Percentiles rank a stretch among this genome's conserved stretches.
Evolutionary conservation across 106 monocot genomes (phyloP).

Genomic region (Triglochin maritima): DNA sequence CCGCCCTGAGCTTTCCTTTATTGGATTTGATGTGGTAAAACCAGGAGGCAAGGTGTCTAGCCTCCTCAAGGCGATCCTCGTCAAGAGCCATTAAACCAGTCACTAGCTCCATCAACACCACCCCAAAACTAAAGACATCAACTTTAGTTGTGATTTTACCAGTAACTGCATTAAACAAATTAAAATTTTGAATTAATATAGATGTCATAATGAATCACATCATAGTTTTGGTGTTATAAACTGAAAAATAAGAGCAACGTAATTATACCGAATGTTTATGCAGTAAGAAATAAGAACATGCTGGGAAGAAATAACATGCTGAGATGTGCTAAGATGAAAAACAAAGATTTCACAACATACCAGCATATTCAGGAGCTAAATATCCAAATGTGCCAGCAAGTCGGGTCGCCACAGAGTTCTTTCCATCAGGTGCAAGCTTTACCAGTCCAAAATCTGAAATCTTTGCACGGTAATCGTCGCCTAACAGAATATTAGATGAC

Average conservation of each 20-base stretch:
- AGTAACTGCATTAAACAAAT: constrained; percentile 13
- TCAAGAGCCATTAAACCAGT: constrained; percentile 30
- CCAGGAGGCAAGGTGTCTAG: constrained; percentile 24
- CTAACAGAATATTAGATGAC: constrained; percentile 16
- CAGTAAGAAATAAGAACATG: too few relatives aligned
- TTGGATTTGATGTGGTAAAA: constrained; percentile 17
- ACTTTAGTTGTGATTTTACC: constrained; percentile 38
- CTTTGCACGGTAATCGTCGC: constrained; percentile 16
- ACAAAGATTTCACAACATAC: constrained; percentile 1
- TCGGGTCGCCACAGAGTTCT: constrained; percentile 8
- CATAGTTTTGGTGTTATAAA: not conserved
- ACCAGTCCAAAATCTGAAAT: constrained; percentile 20
- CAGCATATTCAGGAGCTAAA: constrained; percentile 23
- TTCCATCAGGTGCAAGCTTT: constrained; percentile 16
- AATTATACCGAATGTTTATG: too few relatives aligned
- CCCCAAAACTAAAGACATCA: constrained; percentile 44
- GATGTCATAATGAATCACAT: not conserved
- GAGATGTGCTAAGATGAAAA: too few relatives aligned
- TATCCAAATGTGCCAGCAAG: constrained; percentile 28
- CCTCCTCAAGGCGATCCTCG: constrained; percentile 28
- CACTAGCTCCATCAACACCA: constrained; percentile 42
- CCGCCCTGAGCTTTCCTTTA: constrained; percentile 13
- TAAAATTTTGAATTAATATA: not conserved
- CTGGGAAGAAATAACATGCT: too few relatives aligned
- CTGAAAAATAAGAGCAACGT: not conserved